Evolutionary conservation across 441 rosid genomes (phyloP).

Genomic region (Pelargonium australe): DNA sequence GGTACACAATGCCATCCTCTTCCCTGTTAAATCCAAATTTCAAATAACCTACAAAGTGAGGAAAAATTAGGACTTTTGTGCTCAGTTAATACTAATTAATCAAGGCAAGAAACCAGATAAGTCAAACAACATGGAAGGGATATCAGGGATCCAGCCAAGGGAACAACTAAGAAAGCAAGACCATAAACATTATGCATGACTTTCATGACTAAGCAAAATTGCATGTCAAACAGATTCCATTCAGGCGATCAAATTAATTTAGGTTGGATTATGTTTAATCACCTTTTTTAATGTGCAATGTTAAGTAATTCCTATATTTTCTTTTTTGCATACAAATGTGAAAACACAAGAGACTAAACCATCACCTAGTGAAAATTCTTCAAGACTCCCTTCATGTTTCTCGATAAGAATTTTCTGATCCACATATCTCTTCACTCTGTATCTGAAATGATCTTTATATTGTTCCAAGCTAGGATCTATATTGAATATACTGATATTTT

Average conservation of each 20-base stretch:
- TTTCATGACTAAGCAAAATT: slow-evolving; percentile 5
- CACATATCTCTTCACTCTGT: slow-evolving; percentile 44
- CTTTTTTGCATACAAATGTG: not conserved
- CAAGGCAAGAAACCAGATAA: not conserved
- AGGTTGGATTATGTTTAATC: slow-evolving; percentile 6
- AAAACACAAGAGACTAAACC: slow-evolving; percentile 8
- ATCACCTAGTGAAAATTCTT: slow-evolving; percentile 65
- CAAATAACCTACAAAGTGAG: slow-evolving; percentile 47
- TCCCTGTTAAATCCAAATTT: slow-evolving; percentile 68
- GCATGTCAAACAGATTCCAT: not conserved
- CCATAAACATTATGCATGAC: not conserved
- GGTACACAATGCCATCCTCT: slow-evolving; percentile 56
- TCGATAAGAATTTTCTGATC: slow-evolving; percentile 54
- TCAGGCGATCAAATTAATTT: not conserved
- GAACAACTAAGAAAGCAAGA: not conserved
- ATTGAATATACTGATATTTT: slow-evolving; percentile 42
- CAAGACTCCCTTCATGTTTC: slow-evolving; percentile 60
- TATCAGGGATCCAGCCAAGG: slow-evolving; percentile 15
- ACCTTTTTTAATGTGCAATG: not conserved
- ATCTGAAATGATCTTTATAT: slow-evolving; percentile 58
- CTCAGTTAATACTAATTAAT: not conserved
- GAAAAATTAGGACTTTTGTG: slow-evolving; percentile 11
- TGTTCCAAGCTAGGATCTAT: slow-evolving; percentile 48
- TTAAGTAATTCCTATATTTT: not conserved
- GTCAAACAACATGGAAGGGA: slow-evolving; percentile 6